Percentiles rank a stretch among this genome's conserved stretches.
phyloP scores from a whole-genome alignment of 164 flowering plant genomes.

The Vitis rupestris region DNA sequence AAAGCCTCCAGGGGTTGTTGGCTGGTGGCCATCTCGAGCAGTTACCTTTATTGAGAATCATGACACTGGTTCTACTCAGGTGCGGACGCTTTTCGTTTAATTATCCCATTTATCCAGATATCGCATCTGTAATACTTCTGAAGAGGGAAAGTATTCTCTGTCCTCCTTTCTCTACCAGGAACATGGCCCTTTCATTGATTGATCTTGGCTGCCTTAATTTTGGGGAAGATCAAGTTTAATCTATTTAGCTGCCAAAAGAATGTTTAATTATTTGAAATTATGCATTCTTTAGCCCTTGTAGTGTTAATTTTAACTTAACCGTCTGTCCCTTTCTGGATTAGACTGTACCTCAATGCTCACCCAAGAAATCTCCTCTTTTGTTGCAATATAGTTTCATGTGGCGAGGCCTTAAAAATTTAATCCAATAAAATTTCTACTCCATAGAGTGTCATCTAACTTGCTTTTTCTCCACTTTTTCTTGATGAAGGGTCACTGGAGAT shows the following conservation, averaged over 20 bases:
- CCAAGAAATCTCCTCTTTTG: too few relatives aligned
- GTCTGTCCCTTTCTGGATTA: too few relatives aligned
- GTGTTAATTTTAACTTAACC: too few relatives aligned
- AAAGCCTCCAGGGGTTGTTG: constrained; percentile 97
- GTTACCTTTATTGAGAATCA: constrained; percentile 98
- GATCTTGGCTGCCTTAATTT: neutral
- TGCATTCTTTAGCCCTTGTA: neutral
- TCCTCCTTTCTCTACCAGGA: neutral
- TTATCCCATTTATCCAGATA: neutral
- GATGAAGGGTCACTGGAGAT: constrained; percentile 98
- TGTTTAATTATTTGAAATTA: neutral
- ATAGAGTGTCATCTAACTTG: neutral
- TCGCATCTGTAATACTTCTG: neutral
- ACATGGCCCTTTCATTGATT: neutral
- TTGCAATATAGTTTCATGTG: too few relatives aligned
- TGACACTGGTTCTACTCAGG: constrained; percentile 99
- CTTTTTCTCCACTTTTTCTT: constrained; percentile 2
- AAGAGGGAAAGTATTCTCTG: neutral
- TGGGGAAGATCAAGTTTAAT: neutral
- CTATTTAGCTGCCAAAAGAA: neutral
- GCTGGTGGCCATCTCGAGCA: constrained; percentile 99
- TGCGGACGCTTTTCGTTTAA: constrained; percentile 17
- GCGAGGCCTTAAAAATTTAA: too few relatives aligned
- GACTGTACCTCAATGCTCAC: too few relatives aligned
- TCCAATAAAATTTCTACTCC: too few relatives aligned